Evolutionary conservation across 441 rosid genomes (phyloP).

Genomic region (Arabidopsis hybrid): DNA sequence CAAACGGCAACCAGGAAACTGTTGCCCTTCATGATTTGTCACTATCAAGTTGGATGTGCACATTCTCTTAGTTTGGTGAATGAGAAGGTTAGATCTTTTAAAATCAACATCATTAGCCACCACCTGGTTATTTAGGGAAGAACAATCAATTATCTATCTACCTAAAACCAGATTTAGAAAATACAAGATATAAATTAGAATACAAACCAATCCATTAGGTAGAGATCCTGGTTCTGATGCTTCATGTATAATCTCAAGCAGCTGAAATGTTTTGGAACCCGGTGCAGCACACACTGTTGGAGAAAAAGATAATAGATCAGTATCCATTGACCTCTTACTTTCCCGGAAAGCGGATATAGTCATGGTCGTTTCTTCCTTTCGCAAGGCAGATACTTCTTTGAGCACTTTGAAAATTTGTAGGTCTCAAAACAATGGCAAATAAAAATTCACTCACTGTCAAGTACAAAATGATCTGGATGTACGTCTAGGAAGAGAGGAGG

Average conservation of each 20-base stretch:
- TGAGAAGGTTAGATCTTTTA: conserved; percentile 95
- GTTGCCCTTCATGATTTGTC: conserved; percentile 95
- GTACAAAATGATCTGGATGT: conserved; percentile 76
- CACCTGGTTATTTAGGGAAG: conserved; percentile 53
- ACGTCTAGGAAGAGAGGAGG: conserved; percentile 98
- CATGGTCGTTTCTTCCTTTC: conserved; percentile 13
- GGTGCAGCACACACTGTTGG: conserved; percentile 97
- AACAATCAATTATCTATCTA: conserved; percentile 21
- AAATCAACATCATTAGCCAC: conserved; percentile 96
- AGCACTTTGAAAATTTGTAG: not conserved
- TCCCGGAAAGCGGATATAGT: not conserved
- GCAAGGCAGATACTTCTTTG: conserved; percentile 11
- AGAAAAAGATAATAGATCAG: conserved; percentile 24
- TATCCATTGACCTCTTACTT: not conserved
- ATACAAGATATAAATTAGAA: not conserved
- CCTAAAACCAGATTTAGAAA: conserved; percentile 15
- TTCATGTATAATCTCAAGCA: conserved; percentile 88
- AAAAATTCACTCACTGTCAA: conserved; percentile 73
- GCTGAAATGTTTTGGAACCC: conserved; percentile 96
- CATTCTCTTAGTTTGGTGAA: conserved; percentile 97
- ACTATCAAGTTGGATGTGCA: conserved; percentile 96
- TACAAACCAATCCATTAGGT: conserved; percentile 53
- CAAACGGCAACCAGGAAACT: conserved; percentile 86
- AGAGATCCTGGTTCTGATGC: conserved; percentile 70
- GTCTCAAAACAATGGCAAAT: conserved; percentile 4